Evolutionary conservation across 2,329 filamentous ascomycete genomes (phyloP).

Genomic region (Lasiodiplodia gonubiensis): DNA sequence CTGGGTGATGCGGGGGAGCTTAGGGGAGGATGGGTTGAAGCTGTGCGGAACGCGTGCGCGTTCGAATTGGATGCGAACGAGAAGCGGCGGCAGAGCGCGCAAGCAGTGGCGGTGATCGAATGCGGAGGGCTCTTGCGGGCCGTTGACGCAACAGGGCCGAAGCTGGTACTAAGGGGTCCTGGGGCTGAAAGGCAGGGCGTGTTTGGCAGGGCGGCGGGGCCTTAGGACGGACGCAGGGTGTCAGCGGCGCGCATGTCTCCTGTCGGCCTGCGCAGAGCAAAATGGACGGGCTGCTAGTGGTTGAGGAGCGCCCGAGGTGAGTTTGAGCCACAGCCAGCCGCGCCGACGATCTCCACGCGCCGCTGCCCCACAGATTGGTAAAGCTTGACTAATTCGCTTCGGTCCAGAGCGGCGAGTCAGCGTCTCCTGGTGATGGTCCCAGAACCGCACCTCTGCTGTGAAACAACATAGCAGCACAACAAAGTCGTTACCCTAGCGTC

Average conservation of each 20-base stretch:
- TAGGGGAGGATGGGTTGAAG: background rate
- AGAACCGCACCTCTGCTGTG: background rate
- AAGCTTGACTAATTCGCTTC: conserved; percentile 22
- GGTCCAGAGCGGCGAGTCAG: conserved; percentile 12
- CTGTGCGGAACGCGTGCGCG: background rate
- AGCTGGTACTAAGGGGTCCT: conserved; percentile 1
- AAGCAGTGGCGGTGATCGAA: conserved; percentile 11
- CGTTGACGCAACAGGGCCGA: conserved; percentile 27
- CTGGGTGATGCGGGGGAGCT: background rate
- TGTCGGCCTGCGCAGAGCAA: background rate
- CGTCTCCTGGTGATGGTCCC: background rate
- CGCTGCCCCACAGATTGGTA: conserved; percentile 25
- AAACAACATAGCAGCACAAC: background rate
- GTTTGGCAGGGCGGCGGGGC: background rate
- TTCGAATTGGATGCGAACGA: background rate
- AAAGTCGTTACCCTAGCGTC: background rate
- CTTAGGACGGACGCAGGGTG: conserved; percentile 5
- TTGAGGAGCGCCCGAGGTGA: conserved; percentile 11
- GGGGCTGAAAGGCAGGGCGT: background rate
- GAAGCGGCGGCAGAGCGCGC: background rate
- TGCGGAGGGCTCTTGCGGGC: conserved; percentile 21
- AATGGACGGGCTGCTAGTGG: conserved; percentile 24
- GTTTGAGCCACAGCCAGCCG: conserved; percentile 20
- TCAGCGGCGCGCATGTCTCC: conserved; percentile 12
- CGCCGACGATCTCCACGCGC: conserved; percentile 19